These are phyloP conservation scores for Colletotrichum costaricense DNA, from an alignment of 2,329 filamentous ascomycete species.

Conservation along the genomic window DNA sequence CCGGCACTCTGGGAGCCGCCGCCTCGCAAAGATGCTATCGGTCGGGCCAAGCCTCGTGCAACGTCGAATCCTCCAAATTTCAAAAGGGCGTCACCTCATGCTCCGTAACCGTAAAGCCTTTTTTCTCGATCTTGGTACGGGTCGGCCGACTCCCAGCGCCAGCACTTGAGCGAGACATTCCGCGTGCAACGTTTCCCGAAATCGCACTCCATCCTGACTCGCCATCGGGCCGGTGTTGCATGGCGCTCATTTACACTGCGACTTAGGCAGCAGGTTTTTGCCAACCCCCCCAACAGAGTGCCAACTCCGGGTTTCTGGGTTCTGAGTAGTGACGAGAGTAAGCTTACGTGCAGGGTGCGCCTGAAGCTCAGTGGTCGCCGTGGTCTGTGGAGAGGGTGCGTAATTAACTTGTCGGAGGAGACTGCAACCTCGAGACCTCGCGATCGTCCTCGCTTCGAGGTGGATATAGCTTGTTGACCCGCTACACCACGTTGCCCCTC, in stretches of 20 bases:
- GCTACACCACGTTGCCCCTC: slow-evolving; percentile 6
- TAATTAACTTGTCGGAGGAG: slow-evolving; percentile 12
- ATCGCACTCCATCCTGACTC: slow-evolving; percentile 21
- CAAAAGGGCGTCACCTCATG: background rate
- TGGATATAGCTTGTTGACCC: slow-evolving; percentile 13
- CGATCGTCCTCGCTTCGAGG: slow-evolving; percentile 21
- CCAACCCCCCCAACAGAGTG: background rate
- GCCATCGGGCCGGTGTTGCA: slow-evolving; percentile 3
- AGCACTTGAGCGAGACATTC: background rate
- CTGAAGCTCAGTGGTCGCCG: slow-evolving; percentile 9
- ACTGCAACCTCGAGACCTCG: slow-evolving; percentile 27
- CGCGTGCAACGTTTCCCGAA: slow-evolving; percentile 3
- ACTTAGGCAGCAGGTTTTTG: slow-evolving; percentile 5
- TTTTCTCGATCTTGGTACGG: background rate
- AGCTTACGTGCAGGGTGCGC: slow-evolving; percentile 22
- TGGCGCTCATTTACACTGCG: background rate
- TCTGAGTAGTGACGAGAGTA: slow-evolving; percentile 19
- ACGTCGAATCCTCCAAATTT: background rate
- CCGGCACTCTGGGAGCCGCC: background rate
- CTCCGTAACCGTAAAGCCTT: background rate
- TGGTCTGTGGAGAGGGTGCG: slow-evolving; percentile 9
- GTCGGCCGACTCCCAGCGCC: background rate
- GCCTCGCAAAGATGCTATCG: background rate
- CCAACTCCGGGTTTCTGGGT: slow-evolving; percentile 23
- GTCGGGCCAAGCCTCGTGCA: background rate